phyloP scores from a whole-genome alignment of 2,329 filamentous ascomycete species.

The Fusarium irregulare region DNA sequence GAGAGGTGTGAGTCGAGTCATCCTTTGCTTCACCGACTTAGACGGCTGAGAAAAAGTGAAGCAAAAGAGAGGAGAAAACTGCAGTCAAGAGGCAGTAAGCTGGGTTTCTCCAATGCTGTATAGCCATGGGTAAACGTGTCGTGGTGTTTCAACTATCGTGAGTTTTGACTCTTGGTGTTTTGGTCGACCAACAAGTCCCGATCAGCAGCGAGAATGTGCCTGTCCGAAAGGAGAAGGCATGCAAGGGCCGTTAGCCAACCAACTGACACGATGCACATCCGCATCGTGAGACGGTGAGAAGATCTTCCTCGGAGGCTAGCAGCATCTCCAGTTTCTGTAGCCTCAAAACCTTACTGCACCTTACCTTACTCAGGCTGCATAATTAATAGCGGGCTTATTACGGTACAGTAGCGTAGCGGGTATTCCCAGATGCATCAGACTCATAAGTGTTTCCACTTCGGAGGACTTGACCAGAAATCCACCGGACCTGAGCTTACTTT shows the following conservation, averaged over 20 bases:
- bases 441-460: conserved; percentile 18
- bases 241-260: conserved; percentile 36
- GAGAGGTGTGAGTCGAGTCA: conserved; percentile 15
- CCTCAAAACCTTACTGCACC: conserved; percentile 11
- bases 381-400: conserved; percentile 32
- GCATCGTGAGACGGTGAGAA: conserved; percentile 23
- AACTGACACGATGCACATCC: conserved; percentile 30
- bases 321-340: conserved; percentile 31
- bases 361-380: conserved; percentile 29
- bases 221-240: conserved; percentile 35
- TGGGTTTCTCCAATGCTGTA: background rate
- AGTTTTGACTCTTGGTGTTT: conserved; percentile 30
- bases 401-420: conserved; percentile 28
- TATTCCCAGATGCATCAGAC: conserved; percentile 32
- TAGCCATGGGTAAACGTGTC: background rate
- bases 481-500: conserved; percentile 30
- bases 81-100: background rate
- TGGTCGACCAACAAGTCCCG: conserved; percentile 1
- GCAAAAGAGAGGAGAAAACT: background rate
- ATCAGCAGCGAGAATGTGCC: conserved; percentile 8
- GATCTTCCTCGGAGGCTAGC: conserved; percentile 26
- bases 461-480: conserved; percentile 1
- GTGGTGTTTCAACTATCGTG: conserved; percentile 24
- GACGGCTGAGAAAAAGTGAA: background rate
- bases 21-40: conserved; percentile 22